These are phyloP conservation scores for Penicillium aurantiogriseum DNA, from an alignment of 2,329 filamentous ascomycete species.

Conservation along the genomic window DNA sequence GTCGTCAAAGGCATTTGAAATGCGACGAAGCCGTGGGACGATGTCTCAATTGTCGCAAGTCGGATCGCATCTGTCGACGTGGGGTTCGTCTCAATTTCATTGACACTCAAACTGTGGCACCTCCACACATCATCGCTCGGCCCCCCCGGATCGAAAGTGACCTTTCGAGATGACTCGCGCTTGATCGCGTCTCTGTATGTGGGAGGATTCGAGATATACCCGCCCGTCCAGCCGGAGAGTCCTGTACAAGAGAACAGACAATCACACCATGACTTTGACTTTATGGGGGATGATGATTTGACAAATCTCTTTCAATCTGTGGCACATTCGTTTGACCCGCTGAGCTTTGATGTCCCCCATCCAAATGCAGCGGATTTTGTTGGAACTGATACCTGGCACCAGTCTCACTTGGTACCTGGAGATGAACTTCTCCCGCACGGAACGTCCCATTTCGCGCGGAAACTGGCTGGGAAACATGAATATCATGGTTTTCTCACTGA, in stretches of 20 bases:
- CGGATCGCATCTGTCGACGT: constrained; percentile 78
- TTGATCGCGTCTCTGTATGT: constrained; percentile 87
- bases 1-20: constrained; percentile 83
- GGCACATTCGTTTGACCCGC: constrained; percentile 50
- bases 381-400: constrained; percentile 28
- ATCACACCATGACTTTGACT: constrained; percentile 27
- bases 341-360: constrained; percentile 47
- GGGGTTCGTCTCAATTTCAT: constrained; percentile 90
- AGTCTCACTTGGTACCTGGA: constrained; percentile 20
- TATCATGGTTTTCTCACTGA: constrained; percentile 66
- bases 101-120: constrained; percentile 71
- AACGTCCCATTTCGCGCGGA: constrained; percentile 37
- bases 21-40: constrained; percentile 73
- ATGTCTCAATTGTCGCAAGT: constrained; percentile 82
- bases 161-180: constrained; percentile 85
- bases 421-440: constrained; percentile 29
- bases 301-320: constrained; percentile 52
- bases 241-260: constrained; percentile 22
- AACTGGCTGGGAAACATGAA: constrained; percentile 43
- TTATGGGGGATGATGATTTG: constrained; percentile 35
- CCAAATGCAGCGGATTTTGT: constrained; percentile 30
- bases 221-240: constrained; percentile 50
- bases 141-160: constrained; percentile 66
- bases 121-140: constrained; percentile 58
- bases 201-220: constrained; percentile 73